Evolutionary conservation across 208 protist genomes (phyloP), one percentile per base, ranked within the genome.

Genomic region (Leishmania mexicana): DNA sequence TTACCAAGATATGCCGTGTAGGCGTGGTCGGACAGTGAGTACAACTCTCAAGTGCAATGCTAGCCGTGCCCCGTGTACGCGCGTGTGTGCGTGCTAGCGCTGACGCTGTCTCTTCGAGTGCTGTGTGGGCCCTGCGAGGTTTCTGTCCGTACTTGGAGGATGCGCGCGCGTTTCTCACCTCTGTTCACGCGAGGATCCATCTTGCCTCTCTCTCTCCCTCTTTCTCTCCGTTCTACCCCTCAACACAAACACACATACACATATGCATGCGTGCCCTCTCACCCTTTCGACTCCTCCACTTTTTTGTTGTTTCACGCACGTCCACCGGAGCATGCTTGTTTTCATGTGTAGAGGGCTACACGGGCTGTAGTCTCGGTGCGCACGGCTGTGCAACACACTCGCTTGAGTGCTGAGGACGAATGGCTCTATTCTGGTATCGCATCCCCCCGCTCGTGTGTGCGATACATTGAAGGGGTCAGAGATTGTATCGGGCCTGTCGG

Each of bases 381-480:
- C 19, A 45, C 7, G 38, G 5, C 21, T 47, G 40, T 17, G 21
- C 35, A 17, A 47, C 13, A 71, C 31, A 71, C 17, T 7, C 31
- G 31, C 62, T 64, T 35, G 58, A 64, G 58, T n/a, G 58, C 62
- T 28, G 28, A 51, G 38, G 51, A 17, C 62, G 21, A 57, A 85
- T 75, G 49, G 47, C 62, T 80, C 76, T 80, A 80, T 80, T 80
- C 76, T 80, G 76, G 76, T 72, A 80, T 80, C 40, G 19, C 51
- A 74, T 38, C 28, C 28, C n/a, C 76, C 65, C 40, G 17, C 58
- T 13, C 1, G 6, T 49, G 42, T 35, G 11, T 47, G 65, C 38
- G 64, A 65, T 76, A 71, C 80, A 83, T 83, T 83, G 80, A 83
- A 83, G 80, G 68, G 64, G 80, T 71, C 80, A 83, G 53, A 83